Percentiles rank a stretch among this genome's conserved stretches.
Evolutionary conservation across 768 basidiomycete species (phyloP).

Genomic region (Russula ochroleuca): DNA sequence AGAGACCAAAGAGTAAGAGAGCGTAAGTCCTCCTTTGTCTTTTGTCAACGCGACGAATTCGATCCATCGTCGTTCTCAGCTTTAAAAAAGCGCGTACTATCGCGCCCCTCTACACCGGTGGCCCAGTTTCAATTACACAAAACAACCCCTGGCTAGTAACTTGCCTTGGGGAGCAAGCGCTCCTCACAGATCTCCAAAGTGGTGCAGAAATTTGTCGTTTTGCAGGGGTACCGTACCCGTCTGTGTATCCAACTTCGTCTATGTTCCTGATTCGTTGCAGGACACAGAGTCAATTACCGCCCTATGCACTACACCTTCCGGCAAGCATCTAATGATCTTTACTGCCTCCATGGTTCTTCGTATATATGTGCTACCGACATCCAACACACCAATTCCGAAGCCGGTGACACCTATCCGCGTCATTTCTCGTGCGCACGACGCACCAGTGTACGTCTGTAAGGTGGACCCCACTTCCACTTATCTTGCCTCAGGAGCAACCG

Average conservation of each 20-base stretch:
- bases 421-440: constrained; percentile 82
- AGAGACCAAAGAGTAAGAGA: constrained; percentile 44
- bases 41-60: background rate
- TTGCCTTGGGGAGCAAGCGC: constrained; percentile 79
- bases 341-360: constrained; percentile 77
- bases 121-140: constrained; percentile 72
- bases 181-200: constrained; percentile 74
- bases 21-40: constrained; percentile 43
- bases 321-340: constrained; percentile 72
- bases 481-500: constrained; percentile 92
- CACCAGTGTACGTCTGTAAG: constrained; percentile 87
- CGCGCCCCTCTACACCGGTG: constrained; percentile 81
- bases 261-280: constrained; percentile 40
- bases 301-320: constrained; percentile 73
- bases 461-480: constrained; percentile 83
- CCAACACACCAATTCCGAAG: constrained; percentile 41
- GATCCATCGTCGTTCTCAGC: constrained; percentile 38
- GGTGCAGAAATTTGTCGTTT: constrained; percentile 79
- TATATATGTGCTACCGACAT: constrained; percentile 71
- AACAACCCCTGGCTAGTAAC: constrained; percentile 81
- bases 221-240: constrained; percentile 55
- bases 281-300: constrained; percentile 83
- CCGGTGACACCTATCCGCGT: constrained; percentile 66
- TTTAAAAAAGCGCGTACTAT: constrained; percentile 73
- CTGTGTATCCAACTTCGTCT: constrained; percentile 1